Conservation (phyloP, 345 rosid genomes). For the Mercurialis annua region DNA sequence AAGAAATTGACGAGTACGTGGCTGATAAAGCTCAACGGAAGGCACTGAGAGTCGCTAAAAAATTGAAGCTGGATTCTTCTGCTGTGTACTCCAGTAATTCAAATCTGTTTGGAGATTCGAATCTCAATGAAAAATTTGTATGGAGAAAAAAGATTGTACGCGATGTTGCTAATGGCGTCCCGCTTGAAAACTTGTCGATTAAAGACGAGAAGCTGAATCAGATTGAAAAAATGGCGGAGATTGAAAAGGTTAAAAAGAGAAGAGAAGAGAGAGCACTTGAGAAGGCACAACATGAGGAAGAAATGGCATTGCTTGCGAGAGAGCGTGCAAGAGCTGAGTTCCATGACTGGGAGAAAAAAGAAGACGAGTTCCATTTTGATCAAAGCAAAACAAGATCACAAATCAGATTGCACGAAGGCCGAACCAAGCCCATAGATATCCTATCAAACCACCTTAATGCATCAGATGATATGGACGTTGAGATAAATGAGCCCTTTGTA, state of each 20-base stretch:
- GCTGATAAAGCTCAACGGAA: constrained; percentile 78
- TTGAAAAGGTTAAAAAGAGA: constrained; percentile 93
- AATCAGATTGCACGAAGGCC: constrained; percentile 84
- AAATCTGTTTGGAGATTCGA: constrained; percentile 92
- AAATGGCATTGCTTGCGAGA: constrained; percentile 88
- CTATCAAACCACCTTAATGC: constrained; percentile 78
- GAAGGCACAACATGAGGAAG: constrained; percentile 93
- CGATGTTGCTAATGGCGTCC: constrained; percentile 66
- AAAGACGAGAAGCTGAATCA: constrained; percentile 84
- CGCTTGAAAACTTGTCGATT: constrained; percentile 59
- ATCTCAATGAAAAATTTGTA: constrained; percentile 84
- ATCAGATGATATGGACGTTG: constrained; percentile 77
- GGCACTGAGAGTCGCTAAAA: constrained; percentile 78
- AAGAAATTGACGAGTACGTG: constrained; percentile 62
- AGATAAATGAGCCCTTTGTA: constrained; percentile 76
- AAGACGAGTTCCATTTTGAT: constrained; percentile 96
- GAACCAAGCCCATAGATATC: constrained; percentile 80
- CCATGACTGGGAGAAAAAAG: constrained; percentile 99
- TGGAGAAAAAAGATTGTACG: constrained; percentile 93
- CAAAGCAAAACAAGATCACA: constrained; percentile 96
- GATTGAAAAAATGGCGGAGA: constrained; percentile 86
- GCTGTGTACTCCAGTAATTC: constrained; percentile 93
- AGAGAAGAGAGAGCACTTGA: constrained; percentile 94
- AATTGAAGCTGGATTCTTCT: constrained; percentile 63
- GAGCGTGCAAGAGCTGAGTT: constrained; percentile 97